phyloP scores from a whole-genome alignment of 352 stramenopile genomes.

The Phytopythium montanum region DNA sequence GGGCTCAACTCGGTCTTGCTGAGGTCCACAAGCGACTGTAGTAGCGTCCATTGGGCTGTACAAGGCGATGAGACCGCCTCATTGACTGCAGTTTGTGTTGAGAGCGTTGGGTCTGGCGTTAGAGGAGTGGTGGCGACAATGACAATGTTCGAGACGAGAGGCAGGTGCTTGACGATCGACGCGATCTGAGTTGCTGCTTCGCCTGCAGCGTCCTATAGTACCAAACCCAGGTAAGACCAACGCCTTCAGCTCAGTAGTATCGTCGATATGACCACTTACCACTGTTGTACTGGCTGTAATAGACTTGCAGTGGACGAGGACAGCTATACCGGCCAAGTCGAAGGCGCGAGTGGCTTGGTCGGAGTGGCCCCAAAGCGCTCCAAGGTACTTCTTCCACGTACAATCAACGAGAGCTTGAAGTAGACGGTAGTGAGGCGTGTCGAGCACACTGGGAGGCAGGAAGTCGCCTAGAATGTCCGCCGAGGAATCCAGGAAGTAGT shows the following conservation, averaged over 20 bases:
- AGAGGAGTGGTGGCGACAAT: background rate
- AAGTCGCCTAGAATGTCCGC: background rate
- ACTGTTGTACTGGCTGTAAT: background rate
- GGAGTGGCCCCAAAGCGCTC: background rate
- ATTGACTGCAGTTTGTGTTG: background rate
- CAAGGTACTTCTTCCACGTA: background rate
- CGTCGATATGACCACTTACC: background rate
- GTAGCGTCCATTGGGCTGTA: constrained; percentile 12
- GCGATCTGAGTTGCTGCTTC: background rate
- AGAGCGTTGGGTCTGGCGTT: background rate
- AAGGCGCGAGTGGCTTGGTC: background rate
- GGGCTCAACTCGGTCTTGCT: constrained; percentile 20
- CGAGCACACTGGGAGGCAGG: no score
- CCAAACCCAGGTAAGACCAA: background rate
- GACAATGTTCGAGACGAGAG: background rate
- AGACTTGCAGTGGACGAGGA: background rate
- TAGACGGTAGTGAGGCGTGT: background rate
- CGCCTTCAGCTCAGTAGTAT: background rate
- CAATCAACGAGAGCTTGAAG: background rate
- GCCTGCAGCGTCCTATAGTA: background rate
- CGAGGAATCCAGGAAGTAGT: background rate
- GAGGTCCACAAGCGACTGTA: constrained; percentile 27
- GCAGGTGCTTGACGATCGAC: background rate
- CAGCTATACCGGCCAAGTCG: constrained; percentile 1
- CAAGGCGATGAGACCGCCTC: background rate